phyloP scores from a whole-genome alignment of 192 early-diverging fungal species.

The Pilobolus umbonatus region DNA sequence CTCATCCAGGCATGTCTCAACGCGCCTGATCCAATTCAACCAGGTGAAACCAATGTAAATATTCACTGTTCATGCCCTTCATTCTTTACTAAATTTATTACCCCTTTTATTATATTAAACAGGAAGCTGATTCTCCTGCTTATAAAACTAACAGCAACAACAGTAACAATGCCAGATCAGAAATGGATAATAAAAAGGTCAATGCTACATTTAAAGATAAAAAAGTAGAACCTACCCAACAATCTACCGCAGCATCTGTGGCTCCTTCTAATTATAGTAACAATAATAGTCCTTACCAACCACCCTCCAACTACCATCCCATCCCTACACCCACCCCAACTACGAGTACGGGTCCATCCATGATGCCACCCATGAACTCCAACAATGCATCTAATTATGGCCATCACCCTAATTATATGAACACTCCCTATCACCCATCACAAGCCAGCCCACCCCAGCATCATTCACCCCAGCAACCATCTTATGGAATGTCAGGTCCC shows the following conservation, averaged over 20 bases:
- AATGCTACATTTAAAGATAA: conserved; percentile 9
- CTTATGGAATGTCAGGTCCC: conserved; percentile 4
- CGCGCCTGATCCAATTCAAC: conserved; percentile 61
- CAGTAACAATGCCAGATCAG: too few relatives aligned
- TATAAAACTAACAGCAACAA: conserved; percentile 1
- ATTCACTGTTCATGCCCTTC: neutral
- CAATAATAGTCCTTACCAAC: conserved; percentile 4
- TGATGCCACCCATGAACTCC: conserved; percentile 4
- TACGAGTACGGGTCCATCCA: neutral
- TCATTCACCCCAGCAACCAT: conserved; percentile 6
- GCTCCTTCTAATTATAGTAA: neutral
- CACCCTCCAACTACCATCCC: too few relatives aligned
- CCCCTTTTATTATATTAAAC: neutral
- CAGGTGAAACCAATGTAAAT: conserved; percentile 5
- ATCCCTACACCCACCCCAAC: neutral
- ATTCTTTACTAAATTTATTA: neutral
- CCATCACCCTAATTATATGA: conserved; percentile 9
- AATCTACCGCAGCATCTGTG: neutral
- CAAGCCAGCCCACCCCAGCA: neutral
- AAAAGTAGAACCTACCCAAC: conserved; percentile 4
- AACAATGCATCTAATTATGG: conserved; percentile 10
- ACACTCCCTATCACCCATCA: neutral
- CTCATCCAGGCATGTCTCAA: conserved; percentile 90
- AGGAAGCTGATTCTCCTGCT: conserved; percentile 5
- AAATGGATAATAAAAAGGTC: conserved; percentile 2